These are phyloP conservation scores for Exserohilum rostratum DNA, from an alignment of 2,329 filamentous ascomycete species.

Conservation along the genomic window DNA sequence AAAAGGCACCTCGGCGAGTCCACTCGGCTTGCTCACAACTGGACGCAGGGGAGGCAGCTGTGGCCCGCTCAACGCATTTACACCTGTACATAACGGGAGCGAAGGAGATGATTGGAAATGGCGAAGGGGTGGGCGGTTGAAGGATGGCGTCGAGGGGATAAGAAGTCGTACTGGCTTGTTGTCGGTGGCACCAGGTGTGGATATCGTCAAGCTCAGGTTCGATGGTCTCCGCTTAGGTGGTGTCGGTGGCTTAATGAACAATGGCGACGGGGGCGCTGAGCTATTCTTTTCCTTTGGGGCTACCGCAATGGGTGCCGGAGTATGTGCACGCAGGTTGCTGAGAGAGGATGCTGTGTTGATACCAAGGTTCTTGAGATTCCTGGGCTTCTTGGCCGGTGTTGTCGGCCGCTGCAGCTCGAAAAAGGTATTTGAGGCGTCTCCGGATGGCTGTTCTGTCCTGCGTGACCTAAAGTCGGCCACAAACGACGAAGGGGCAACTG, in stretches of 20 bases:
- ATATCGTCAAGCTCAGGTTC: slow-evolving; percentile 73
- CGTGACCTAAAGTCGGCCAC: slow-evolving; percentile 60
- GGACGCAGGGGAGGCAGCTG: slow-evolving; percentile 53
- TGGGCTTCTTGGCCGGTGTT: slow-evolving; percentile 68
- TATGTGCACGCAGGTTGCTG: slow-evolving; percentile 52
- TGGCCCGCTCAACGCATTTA: slow-evolving; percentile 58
- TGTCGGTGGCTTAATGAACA: slow-evolving; percentile 80
- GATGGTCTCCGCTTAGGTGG: slow-evolving; percentile 74
- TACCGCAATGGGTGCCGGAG: slow-evolving; percentile 59
- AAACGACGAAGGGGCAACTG: slow-evolving; percentile 72
- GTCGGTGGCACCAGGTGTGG: slow-evolving; percentile 66
- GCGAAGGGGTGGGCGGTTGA: slow-evolving; percentile 58
- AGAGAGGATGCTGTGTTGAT: slow-evolving; percentile 68
- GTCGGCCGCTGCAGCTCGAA: slow-evolving; percentile 57
- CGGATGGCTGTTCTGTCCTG: slow-evolving; percentile 42
- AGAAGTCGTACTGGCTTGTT: slow-evolving; percentile 62
- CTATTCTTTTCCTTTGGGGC: slow-evolving; percentile 54
- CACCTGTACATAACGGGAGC: slow-evolving; percentile 60
- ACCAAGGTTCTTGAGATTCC: slow-evolving; percentile 83
- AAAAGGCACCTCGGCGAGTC: slow-evolving; percentile 65
- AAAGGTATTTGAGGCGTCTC: slow-evolving; percentile 59
- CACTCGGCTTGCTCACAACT: slow-evolving; percentile 41
- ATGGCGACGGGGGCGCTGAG: slow-evolving; percentile 73
- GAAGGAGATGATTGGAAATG: slow-evolving; percentile 69
- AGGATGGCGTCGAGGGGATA: slow-evolving; percentile 64